These are phyloP conservation scores for Urtica urens DNA, from an alignment of 306 rosid genomes.

Conservation along the genomic window DNA sequence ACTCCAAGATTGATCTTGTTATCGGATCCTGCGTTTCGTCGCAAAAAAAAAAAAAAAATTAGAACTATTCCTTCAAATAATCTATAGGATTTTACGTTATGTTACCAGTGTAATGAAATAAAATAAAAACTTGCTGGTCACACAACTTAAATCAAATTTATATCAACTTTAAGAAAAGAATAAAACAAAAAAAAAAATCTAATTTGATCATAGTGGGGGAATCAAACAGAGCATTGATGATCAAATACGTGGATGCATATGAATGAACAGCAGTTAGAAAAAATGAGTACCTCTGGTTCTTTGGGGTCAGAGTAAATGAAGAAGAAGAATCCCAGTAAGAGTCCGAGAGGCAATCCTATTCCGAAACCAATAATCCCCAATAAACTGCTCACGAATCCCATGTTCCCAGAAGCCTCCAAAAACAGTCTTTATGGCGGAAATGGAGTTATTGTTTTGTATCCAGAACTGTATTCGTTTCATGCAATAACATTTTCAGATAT, in stretches of 20 bases:
- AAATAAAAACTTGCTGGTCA: no score
- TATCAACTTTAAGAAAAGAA: not conserved
- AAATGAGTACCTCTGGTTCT: slow-evolving; percentile 40
- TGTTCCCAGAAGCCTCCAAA: slow-evolving; percentile 14
- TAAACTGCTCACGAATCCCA: slow-evolving; percentile 61
- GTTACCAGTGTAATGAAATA: no score
- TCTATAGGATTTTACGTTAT: no score
- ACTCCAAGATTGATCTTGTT: slow-evolving; percentile 41
- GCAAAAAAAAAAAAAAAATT: no score
- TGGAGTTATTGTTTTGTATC: no score
- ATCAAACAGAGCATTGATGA: no score
- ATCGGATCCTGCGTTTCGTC: slow-evolving; percentile 62
- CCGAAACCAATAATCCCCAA: slow-evolving; percentile 60
- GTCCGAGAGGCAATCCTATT: slow-evolving; percentile 76
- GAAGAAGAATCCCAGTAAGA: slow-evolving; percentile 63
- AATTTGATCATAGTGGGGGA: no score
- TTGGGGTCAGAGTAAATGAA: slow-evolving; percentile 57
- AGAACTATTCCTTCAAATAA: no score
- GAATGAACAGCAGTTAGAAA: not conserved
- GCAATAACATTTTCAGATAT: no score
- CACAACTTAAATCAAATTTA: no score
- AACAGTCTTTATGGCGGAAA: not conserved
- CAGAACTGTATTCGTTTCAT: no score
- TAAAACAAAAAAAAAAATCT: no score
- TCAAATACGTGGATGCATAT: not conserved